Conservation (phyloP, 768 basidiomycete species). For the Clavaria fumosa region DNA sequence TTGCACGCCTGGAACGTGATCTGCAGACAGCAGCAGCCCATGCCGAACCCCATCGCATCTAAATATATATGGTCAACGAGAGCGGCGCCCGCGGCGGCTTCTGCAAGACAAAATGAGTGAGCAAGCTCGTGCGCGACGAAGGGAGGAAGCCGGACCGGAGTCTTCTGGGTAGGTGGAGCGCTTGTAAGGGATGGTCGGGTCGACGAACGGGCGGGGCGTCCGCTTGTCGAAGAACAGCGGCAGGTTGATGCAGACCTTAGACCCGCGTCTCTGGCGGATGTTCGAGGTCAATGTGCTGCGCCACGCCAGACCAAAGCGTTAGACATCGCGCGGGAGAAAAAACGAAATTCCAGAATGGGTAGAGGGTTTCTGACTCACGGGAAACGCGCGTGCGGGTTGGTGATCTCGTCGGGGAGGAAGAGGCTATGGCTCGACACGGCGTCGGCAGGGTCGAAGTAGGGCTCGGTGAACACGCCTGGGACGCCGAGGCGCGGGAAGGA, state of each 20-base stretch:
- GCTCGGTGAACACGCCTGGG: constrained; percentile 84
- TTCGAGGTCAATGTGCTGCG: constrained; percentile 91
- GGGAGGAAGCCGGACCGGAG: constrained; percentile 34
- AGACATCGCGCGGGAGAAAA: no score
- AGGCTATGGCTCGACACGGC: constrained; percentile 84
- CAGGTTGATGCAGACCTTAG: constrained; percentile 90
- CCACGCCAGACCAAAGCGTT: no score
- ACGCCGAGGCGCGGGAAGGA: constrained; percentile 90
- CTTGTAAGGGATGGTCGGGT: constrained; percentile 84
- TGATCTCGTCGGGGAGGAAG: constrained; percentile 90
- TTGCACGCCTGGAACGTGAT: constrained; percentile 96
- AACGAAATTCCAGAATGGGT: constrained; percentile 9
- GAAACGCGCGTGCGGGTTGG: constrained; percentile 94
- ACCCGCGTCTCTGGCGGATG: constrained; percentile 77
- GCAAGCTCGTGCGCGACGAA: background rate
- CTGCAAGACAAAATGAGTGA: constrained; percentile 20
- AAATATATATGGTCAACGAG: constrained; percentile 86
- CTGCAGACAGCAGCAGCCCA: constrained; percentile 98
- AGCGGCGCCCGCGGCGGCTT: constrained; percentile 84
- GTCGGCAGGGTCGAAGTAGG: constrained; percentile 56
- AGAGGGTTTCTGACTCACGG: constrained; percentile 55
- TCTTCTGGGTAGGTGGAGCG: constrained; percentile 76
- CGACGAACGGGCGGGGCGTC: constrained; percentile 81
- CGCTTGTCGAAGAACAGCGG: constrained; percentile 81
- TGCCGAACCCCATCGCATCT: constrained; percentile 99